Evolutionary conservation across 2,329 filamentous ascomycete genomes (phyloP), one percentile per base, ranked within the genome.

Genomic region (Trichophyton equinum): DNA sequence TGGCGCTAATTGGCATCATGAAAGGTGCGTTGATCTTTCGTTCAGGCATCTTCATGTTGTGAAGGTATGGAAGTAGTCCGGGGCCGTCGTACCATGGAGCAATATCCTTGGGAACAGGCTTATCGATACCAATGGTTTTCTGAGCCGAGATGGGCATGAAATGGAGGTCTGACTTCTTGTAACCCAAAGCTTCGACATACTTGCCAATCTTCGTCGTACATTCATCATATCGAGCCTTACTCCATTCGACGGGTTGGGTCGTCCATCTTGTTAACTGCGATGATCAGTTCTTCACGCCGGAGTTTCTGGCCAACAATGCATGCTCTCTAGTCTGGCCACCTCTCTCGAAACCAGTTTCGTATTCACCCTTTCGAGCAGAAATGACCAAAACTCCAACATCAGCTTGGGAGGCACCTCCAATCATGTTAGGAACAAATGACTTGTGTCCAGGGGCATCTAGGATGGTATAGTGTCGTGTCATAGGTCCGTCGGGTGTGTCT

Each of bases 261-360:
- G 72, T 99, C 94, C 95, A 99, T 99, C 82, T 99, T 99, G 84
- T 99, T 99, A 73, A 96, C 91, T 59, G 83, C 94, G 33, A 99
- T 86, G 53, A 97, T 81, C 61, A 99, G 82, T 78, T 96, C 81
- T 95, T 95, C 63, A 99, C 94, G 76, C 94, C 94, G 73, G 96
- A 92, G 0, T 95, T 99, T 78, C 97, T 96, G 67, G 95, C 95
- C 72, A 99, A 82, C 80, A 99, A 90, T 61, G 95, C 94, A 76
- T 97, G 92, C 82, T 99, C 94, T 72, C 94, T 85, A 60, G 94
- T 99, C 76, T 99, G 94, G 42, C 94, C 92, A 65, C 94, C 94
- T 79, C 87, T 88, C 69, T 99, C 94, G 73, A 99, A 99, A 57
- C 94, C 94, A 38, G 94, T 97, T 77, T 99, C 94, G 75, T 97